Evolutionary conservation across 164 flowering plant genomes (phyloP), one percentile per base, ranked within the genome.

Genomic region (Tinospora cordifolia): DNA sequence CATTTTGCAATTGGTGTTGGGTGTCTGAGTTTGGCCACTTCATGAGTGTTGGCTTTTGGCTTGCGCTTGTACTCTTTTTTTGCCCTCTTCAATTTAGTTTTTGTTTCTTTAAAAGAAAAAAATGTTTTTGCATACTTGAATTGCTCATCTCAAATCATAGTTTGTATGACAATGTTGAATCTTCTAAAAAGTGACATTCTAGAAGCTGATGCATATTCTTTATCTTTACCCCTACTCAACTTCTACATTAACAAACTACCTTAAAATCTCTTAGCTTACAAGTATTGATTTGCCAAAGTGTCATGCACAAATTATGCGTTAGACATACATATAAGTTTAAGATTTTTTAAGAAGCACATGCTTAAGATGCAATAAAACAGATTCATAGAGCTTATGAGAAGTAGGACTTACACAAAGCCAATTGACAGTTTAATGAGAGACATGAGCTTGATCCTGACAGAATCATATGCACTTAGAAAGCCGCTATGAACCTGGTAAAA

Each of bases 391-490:
- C n/a, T n/a, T 30, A 4, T 30, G 54, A 51, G 66, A 63, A 62
- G 47, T 14, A 63, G 6, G 21, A 75, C 91, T 88, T 87, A 91
- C 98, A 13, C 66, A 72, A 71, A 84, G 47, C 87, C 90, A 68
- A 88, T 83, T 39, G 90, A 82, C 69, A 82, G 59, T 80, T 86
- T 87, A 38, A 94, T 79, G 68, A 92, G 88, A 68, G 90, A 83
- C 67, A 89, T 77, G 66, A 94, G 86, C 79, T 89, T 86, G 44
- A 83, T 89, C 80, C 90, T 78, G 65, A 92, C 93, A 36, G 99
- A 94, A 83, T 94, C 99, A 82, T 92, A 94, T 60, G 97, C 99
- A 68, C 89, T 85, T 76, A 94, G 69, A 72, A 94, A 94, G 39
- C 99, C 99, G 83, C 92, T 87, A 72, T 94, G 99, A 77, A 92